Evolutionary conservation across 2,329 filamentous ascomycete species (phyloP).

Genomic region (Pseudogymnoascus sp.): DNA sequence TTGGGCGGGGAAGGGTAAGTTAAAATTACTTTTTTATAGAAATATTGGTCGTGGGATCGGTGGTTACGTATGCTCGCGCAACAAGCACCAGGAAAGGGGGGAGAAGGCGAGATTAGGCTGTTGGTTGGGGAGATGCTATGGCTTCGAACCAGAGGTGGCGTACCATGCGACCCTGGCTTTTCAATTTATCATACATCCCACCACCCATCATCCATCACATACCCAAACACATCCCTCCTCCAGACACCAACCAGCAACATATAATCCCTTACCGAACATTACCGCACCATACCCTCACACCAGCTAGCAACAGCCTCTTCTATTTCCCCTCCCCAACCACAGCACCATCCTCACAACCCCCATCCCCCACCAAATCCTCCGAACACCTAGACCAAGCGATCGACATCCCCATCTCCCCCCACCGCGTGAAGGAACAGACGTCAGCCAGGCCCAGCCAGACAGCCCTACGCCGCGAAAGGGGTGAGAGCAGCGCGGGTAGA

Average conservation of each 20-base stretch:
- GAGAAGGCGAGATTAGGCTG: background rate
- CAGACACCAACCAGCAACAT: background rate
- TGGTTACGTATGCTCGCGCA: background rate
- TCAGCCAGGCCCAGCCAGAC: background rate
- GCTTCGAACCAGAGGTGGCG: background rate
- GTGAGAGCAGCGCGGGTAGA: background rate
- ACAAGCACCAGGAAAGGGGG: background rate
- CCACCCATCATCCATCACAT: background rate
- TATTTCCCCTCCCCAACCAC: background rate
- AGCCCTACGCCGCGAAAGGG: background rate
- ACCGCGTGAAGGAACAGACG: too few species aligned
- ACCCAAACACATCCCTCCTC: background rate
- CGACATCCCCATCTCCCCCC: background rate
- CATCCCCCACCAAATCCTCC: background rate
- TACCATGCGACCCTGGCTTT: too few species aligned
- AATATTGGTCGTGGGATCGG: background rate
- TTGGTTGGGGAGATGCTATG: background rate
- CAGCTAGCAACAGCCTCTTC: background rate
- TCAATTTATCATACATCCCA: background rate
- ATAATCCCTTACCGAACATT: background rate
- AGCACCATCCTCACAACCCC: background rate
- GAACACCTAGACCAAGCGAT: background rate
- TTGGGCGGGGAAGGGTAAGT: background rate
- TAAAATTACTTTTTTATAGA: background rate
- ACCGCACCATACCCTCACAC: background rate